Evolutionary conservation across 2,329 filamentous ascomycete species (phyloP).

Genomic region (Xylariomycetidae sp.): DNA sequence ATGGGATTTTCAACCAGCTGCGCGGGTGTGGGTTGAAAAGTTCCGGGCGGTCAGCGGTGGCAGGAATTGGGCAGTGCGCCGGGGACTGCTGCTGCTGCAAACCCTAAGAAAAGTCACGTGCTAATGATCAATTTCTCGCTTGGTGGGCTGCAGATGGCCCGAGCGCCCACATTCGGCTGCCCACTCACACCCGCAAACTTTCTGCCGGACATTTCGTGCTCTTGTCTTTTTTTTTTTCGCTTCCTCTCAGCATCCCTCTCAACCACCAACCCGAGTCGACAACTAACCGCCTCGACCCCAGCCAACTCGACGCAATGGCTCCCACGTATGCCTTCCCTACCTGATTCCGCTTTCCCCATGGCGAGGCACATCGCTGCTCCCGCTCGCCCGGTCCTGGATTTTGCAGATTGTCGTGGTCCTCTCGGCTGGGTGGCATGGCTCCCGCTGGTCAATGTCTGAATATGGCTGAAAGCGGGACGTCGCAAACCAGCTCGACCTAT

Average conservation of each 20-base stretch:
- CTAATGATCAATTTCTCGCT: constrained; percentile 13
- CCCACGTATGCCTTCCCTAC: constrained; percentile 41
- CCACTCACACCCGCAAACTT: constrained; percentile 13
- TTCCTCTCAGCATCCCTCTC: constrained; percentile 15
- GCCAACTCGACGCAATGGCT: constrained; percentile 31
- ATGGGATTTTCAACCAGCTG: constrained; percentile 8
- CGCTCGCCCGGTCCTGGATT: constrained; percentile 45
- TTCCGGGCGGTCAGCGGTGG: constrained; percentile 17
- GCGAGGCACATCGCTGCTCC: constrained; percentile 27
- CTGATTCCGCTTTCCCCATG: constrained; percentile 23
- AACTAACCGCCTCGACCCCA: constrained; percentile 17
- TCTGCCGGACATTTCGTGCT: constrained; percentile 6
- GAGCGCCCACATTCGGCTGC: constrained; percentile 9
- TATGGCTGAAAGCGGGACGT: constrained; percentile 28
- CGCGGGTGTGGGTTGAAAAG: constrained; percentile 7
- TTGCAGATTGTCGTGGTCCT: constrained; percentile 77
- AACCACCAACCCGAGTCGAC: constrained; percentile 22
- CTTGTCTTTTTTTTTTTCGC: constrained; percentile 5
- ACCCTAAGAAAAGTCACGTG: constrained; percentile 20
- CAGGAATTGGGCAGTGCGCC: constrained; percentile 16
- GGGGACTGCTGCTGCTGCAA: constrained; percentile 2
- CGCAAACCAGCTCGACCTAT: constrained; percentile 74
- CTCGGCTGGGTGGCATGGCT: constrained; percentile 60
- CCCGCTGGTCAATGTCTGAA: constrained; percentile 27
- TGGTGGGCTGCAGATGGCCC: constrained; percentile 9